Evolutionary conservation across 768 basidiomycete genomes (phyloP), one percentile per base, ranked within the genome.

Genomic region (Tricholoma matsutake): DNA sequence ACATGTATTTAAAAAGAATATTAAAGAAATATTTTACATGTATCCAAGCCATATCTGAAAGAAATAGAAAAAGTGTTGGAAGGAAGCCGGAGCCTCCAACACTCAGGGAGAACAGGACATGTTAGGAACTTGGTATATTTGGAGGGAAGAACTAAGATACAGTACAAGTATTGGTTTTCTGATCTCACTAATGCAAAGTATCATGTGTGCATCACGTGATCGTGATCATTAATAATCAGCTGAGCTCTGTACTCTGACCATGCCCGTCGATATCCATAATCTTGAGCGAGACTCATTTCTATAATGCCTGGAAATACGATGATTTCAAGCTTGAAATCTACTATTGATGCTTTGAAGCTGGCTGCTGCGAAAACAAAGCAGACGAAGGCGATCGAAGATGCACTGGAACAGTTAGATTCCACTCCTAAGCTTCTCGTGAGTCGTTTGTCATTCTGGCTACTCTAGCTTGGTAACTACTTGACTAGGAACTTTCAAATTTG

Each of bases 371-470:
- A 75, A 60, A 63, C 67, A 16, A 71, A 70, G 14, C 65, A 68
- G 32, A 71, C 71, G 47, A 64, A 65, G 25, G 70, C 69, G 35
- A 60, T 76, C 4, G 64, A 72, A 32, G 75, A 78, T 43, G 71
- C 73, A 8, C 69, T 81, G 32, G 67, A 71, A 54, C 77, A 79
- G 29, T 63, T 84, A 39, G 69, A 78, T 56, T 80, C 81, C 6
- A 77, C 72, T 60, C 62, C 79, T 20, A 70, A 74, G 8, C 71
- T 83, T 43, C 73, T 84, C 58, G 83, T 82, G 68, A 64, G 79
- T 51, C 7, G 10, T 28, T 14, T n/a, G 14, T 52, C 10, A 34
- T 35, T 37, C 29, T 20, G 43, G 1, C 6, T 32, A 43, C 25
- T 34, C 34, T 49, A 20, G 9, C 8, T 8, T 62, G 47, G 54